A percentile compares a stretch with the other conserved stretches of the same genome.
Evolutionary conservation across 202 grass and related monocot species (phyloP).

Genomic region (Brachypodium distachyon): DNA sequence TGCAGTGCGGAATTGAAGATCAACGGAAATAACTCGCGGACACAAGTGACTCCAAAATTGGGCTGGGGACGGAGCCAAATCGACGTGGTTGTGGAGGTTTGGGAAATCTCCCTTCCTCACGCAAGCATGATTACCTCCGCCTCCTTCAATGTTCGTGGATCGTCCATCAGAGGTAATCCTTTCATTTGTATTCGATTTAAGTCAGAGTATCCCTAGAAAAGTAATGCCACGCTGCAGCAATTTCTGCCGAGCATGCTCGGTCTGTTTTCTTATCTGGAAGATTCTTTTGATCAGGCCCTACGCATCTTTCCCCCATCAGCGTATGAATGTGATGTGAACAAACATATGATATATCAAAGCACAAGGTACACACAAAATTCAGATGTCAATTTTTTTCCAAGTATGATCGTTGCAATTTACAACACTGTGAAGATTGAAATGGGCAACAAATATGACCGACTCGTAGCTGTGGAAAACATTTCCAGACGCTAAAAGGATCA

Average conservation of each 20-base stretch:
- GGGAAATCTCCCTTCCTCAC: not conserved
- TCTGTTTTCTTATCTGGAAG: not conserved
- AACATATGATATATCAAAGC: not conserved
- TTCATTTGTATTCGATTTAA: not conserved
- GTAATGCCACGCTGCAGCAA: not conserved
- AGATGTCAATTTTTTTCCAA: slow-evolving; percentile 6
- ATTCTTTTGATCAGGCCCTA: not conserved
- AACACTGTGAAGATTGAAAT: slow-evolving; percentile 23
- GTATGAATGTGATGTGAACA: not conserved
- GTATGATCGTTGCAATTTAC: slow-evolving; percentile 42
- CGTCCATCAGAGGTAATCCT: not conserved
- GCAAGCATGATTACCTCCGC: not conserved
- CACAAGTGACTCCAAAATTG: not conserved
- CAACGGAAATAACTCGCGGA: not conserved
- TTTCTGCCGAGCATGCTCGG: not conserved
- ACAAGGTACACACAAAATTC: not conserved
- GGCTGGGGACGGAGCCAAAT: not conserved
- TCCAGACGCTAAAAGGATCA: slow-evolving; percentile 31
- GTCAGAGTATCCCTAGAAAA: not conserved
- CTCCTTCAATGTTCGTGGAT: not conserved
- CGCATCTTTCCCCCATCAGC: not conserved
- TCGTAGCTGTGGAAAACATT: slow-evolving; percentile 30
- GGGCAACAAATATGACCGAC: slow-evolving; percentile 2
- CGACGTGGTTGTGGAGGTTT: not conserved
- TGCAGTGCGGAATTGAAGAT: no score